Evolutionary conservation across 1,284 basidiomycete species (phyloP), one percentile per base, ranked within the genome.

Genomic region (Ustilago bromivora): DNA sequence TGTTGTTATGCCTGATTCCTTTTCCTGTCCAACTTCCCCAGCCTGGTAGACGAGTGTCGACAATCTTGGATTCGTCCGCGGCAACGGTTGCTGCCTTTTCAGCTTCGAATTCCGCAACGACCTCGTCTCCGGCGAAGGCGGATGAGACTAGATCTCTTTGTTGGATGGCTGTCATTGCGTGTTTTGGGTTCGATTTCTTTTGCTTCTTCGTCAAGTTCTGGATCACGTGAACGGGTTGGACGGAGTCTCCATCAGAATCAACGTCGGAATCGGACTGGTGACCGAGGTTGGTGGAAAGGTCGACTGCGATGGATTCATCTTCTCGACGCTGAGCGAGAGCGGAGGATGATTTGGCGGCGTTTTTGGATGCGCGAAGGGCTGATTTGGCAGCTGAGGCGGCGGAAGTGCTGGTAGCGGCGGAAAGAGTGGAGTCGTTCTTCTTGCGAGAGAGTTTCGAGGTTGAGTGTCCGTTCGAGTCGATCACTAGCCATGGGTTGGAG

Each of bases 51-150:
- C 53, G 40, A 0, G 92, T 94, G 85, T 98, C 95, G 38, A 95
- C 90, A 68, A 92, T 91, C 12, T 72, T 68, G 0, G 95, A 94
- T 2, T 95, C 95, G 82, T 98, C 95, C 15, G 89, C 90, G 52
- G 92, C 92, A 15, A 94, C 90, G 85, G 93, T 92, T 47, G 89
- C 89, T 43, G 89, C 89, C 86, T 98, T 98, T 61, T 92, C 91
- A 69, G 92, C 92, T 59, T 90, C 91, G 84, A 99, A 99, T 61
- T 93, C 92, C 85, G 92, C 90, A 0, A 96, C 91, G 12, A 98
- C 96, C 82, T 98, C 93, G 86, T 99, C 96, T 1, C 94, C 94
- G 0, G 96, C 96, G 88, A 99, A 99, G 0, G 96, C 97, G 70
- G 92, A 91, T 0, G 95, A 93, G 9, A 99, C 95, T 5, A 99